phyloP scores from a whole-genome alignment of 257 asterid genomes.

The Nyctanthes arbortristis region DNA sequence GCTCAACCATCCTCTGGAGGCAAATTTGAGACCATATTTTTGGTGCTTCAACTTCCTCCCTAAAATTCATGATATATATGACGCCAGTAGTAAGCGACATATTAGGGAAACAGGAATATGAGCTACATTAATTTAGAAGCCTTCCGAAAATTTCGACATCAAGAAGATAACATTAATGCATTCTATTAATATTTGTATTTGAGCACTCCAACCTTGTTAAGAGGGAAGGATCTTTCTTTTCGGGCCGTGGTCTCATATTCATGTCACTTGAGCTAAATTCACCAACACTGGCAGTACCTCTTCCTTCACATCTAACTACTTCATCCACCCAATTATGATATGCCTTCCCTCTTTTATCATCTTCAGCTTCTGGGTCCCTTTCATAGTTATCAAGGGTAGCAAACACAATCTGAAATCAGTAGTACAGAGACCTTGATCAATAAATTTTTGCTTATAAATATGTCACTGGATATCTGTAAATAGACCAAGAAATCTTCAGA shows the following conservation, averaged over 20 bases:
- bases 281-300: constrained; percentile 57
- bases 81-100: constrained; percentile 10
- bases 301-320: constrained; percentile 88
- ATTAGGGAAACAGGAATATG: not conserved
- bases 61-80: constrained; percentile 32
- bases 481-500: constrained; percentile 1
- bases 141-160: not conserved
- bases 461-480: constrained; percentile 11
- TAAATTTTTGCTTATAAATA: constrained; percentile 1
- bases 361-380: constrained; percentile 53
- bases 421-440: constrained; percentile 18
- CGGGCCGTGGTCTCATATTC: constrained; percentile 58
- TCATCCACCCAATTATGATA: constrained; percentile 98
- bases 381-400: constrained; percentile 78
- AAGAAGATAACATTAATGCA: not conserved
- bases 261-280: constrained; percentile 66
- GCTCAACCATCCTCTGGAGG: constrained; percentile 86
- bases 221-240: constrained; percentile 74
- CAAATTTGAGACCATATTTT: constrained; percentile 92
- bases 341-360: constrained; percentile 64
- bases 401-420: constrained; percentile 62
- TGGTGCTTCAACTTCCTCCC: constrained; percentile 88
- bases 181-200: constrained; percentile 6
- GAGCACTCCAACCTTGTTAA: constrained; percentile 70
- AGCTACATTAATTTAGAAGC: constrained; percentile 14